Conservation (phyloP, 2,329 filamentous ascomycete genomes). For the Ceratocystis alfenasii region DNA sequence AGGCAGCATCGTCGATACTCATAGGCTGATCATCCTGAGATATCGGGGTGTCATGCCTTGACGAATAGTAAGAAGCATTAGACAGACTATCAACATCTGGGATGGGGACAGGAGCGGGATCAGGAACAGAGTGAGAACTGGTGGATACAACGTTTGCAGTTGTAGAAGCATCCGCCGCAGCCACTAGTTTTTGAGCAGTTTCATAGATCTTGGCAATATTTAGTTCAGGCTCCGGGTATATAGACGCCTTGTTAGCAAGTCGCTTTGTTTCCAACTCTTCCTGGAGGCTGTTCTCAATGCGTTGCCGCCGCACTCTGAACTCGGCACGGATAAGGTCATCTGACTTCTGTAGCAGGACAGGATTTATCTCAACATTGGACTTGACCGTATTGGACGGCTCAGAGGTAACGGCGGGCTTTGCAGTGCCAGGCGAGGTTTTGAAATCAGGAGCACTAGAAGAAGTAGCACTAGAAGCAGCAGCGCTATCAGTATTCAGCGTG, state of each 20-base stretch:
- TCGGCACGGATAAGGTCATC: slow-evolving; percentile 74
- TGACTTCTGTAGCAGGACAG: slow-evolving; percentile 75
- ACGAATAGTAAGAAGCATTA: slow-evolving; percentile 92
- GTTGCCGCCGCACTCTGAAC: slow-evolving; percentile 64
- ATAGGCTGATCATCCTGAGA: slow-evolving; percentile 29
- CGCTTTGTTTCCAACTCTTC: slow-evolving; percentile 57
- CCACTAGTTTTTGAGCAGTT: slow-evolving; percentile 59
- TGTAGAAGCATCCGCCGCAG: slow-evolving; percentile 26
- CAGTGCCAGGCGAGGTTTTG: neutral
- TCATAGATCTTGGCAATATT: slow-evolving; percentile 61
- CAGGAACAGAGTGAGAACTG: slow-evolving; percentile 43
- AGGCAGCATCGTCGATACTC: slow-evolving; percentile 20
- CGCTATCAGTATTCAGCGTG: neutral
- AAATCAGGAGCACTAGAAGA: neutral
- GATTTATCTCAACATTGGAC: slow-evolving; percentile 59
- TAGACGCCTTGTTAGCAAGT: slow-evolving; percentile 33
- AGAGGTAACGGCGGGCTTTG: neutral
- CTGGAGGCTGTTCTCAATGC: slow-evolving; percentile 63
- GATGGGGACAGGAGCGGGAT: slow-evolving; percentile 22
- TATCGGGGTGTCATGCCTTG: slow-evolving; percentile 69
- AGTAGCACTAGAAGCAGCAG: slow-evolving; percentile 2
- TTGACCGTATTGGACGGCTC: slow-evolving; percentile 29
- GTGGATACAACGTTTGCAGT: slow-evolving; percentile 37
- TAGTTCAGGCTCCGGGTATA: slow-evolving; percentile 34
- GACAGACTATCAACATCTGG: slow-evolving; percentile 19